Base-by-base conservation (phyloP, 2,329 filamentous ascomycete genomes). In the Phialophora expanda region DNA sequence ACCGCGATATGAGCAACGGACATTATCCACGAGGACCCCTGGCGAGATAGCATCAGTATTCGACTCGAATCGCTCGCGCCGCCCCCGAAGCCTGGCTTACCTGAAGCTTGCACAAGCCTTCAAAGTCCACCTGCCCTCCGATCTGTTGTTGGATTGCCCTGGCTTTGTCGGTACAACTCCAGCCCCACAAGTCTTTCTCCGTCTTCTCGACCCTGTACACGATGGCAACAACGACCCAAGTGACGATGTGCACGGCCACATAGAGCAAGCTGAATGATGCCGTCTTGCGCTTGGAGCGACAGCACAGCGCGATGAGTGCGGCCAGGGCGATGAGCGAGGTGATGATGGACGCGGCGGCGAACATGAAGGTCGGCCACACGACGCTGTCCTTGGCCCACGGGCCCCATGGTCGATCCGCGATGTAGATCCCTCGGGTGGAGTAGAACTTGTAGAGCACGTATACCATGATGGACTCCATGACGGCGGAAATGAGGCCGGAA, bases 291-390 rank as follows among this genome's bases (percentile, higher is more conserved):
- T 57, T 57, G 30, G 53, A 22, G 30, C 34, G 28, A 14, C 48
- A 58, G 32, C 56, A 66, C 5, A 59, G 30, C 28, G 53, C 62
- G 26, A 59, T 50, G 2, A 62, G 38, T 6, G 26, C 32, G n/a
- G 9, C 53, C 44, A 62, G 17, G 4, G 62, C 53, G 11, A 56
- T 9, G 22, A 68, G 6, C 24, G 60, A 57, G n/a, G 66, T 65
- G 20, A 62, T n/a, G 51, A 56, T 44, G n/a, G 62, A 57, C 9
- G 28, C 26, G 12, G 22, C 63, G 26, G 56, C 41, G 22, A 68
- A 62, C 55, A 68, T 56, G 50, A 55, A 62, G 32, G 66, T 66
- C 5, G 66, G 66, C 66, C 66, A 68, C 11, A 63, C 20, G 41
- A 56, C 28, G 14, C 56, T 62, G 7, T 54, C 32, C 24, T 30